Conservation (phyloP, 73 alveolate species). For the Paramecium pentaurelia region DNA sequence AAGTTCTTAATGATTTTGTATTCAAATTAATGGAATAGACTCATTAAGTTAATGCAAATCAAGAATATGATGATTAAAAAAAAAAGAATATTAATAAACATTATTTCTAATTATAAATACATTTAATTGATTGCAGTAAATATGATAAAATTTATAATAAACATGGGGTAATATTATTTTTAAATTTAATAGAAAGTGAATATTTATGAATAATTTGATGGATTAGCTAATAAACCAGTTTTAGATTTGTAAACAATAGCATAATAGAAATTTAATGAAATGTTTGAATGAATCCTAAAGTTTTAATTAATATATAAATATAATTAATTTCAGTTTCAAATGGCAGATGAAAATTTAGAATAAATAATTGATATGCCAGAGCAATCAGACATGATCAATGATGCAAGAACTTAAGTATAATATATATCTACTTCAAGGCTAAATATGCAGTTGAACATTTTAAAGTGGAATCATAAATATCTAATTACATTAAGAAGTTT, state of each 20-base stretch:
- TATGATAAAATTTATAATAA: background rate
- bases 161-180: background rate
- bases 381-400: slow-evolving; percentile 59
- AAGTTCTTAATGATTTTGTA: background rate
- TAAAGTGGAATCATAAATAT: slow-evolving; percentile 86
- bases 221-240: background rate
- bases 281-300: background rate
- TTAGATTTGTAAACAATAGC: background rate
- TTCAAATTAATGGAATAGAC: background rate
- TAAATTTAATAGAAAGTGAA: background rate
- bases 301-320: background rate
- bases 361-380: slow-evolving; percentile 59
- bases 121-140: background rate
- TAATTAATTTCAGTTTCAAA: slow-evolving; percentile 9
- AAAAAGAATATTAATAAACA: background rate
- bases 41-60: background rate
- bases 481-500: slow-evolving; percentile 87
- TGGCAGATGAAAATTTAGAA: slow-evolving; percentile 52
- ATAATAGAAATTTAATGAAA: background rate
- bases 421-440: slow-evolving; percentile 17
- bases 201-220: background rate
- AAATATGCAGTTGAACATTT: slow-evolving; percentile 78
- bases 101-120: background rate
- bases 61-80: background rate
- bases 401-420: slow-evolving; percentile 47